A percentile compares a stretch with the other conserved stretches of the same genome.
Evolutionary conservation across 805 yeast species (phyloP).

Genomic region (Candida stauntonica): DNA sequence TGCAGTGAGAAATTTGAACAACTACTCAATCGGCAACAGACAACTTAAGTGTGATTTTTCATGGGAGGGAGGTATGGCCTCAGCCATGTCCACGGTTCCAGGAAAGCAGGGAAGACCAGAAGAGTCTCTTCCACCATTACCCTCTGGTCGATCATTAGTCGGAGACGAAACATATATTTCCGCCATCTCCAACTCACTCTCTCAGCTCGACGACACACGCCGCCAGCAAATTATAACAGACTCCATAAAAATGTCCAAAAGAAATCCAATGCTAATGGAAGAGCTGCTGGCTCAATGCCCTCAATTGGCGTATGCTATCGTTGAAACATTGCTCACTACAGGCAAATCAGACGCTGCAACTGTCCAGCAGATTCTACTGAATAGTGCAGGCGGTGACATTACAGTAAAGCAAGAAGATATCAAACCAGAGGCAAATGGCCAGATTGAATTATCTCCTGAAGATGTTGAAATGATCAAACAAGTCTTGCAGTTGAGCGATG

Average conservation of each 20-base stretch:
- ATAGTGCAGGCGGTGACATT: slow-evolving; percentile 1
- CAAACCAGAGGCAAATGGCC: slow-evolving; percentile 1
- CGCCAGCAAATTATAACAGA: slow-evolving; percentile 49
- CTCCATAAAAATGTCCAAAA: slow-evolving; percentile 52
- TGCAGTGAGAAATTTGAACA: slow-evolving; percentile 85
- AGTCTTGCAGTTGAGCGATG: slow-evolving; percentile 48
- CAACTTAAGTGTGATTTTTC: slow-evolving; percentile 71
- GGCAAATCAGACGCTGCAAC: slow-evolving; percentile 5
- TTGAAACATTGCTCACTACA: slow-evolving; percentile 55
- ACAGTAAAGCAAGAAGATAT: not conserved
- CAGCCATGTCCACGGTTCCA: slow-evolving; percentile 2
- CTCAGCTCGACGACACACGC: slow-evolving; percentile 42
- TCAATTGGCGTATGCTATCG: slow-evolving; percentile 77
- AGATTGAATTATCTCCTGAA: slow-evolving; percentile 29
- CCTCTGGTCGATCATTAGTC: slow-evolving; percentile 45
- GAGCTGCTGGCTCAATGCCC: slow-evolving; percentile 66
- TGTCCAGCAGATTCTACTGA: slow-evolving; percentile 37
- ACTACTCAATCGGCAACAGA: slow-evolving; percentile 70
- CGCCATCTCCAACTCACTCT: slow-evolving; percentile 43
- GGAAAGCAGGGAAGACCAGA: slow-evolving; percentile 6
- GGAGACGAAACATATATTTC: slow-evolving; percentile 28
- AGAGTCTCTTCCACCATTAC: slow-evolving; percentile 43
- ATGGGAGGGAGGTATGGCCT: slow-evolving; percentile 38
- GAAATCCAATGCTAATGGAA: slow-evolving; percentile 54
- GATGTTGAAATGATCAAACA: slow-evolving; percentile 46